These are phyloP conservation scores for Coleophoma eucalyptorum DNA, from an alignment of 2,329 filamentous ascomycete genomes.

Conservation along the genomic window DNA sequence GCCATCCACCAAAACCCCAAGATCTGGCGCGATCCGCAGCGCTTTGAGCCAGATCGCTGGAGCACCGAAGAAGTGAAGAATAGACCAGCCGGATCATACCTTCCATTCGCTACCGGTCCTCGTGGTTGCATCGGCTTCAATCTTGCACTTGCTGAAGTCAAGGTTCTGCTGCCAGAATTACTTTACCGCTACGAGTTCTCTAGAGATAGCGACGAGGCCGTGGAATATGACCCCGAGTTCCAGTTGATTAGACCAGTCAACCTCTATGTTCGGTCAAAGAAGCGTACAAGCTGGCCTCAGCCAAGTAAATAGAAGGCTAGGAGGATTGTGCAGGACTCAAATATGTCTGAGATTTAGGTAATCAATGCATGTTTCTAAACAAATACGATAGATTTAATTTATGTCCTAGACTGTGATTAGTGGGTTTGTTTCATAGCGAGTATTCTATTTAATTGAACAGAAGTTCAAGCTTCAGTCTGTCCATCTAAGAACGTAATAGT, in stretches of 20 bases:
- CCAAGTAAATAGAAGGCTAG: background rate
- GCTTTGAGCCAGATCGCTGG: constrained; percentile 18
- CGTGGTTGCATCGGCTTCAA: constrained; percentile 36
- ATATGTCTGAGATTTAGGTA: background rate
- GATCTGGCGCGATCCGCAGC: constrained; percentile 12
- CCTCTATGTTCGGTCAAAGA: constrained; percentile 24
- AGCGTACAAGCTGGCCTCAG: constrained; percentile 14
- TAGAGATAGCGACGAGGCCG: constrained; percentile 25
- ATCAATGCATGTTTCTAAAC: no score
- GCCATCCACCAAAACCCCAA: constrained; percentile 18
- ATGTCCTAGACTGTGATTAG: no score
- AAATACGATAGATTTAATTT: no score
- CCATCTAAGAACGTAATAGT: no score
- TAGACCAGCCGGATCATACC: constrained; percentile 21
- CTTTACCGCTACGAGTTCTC: constrained; percentile 32
- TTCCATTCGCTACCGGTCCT: constrained; percentile 32
- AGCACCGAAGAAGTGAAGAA: constrained; percentile 12
- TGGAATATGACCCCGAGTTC: constrained; percentile 36
- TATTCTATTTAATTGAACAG: no score
- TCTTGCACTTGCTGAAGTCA: constrained; percentile 34
- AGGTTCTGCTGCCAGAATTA: constrained; percentile 32
- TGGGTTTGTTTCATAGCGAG: no score
- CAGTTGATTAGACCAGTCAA: constrained; percentile 35
- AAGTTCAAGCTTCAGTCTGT: no score
- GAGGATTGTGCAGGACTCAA: background rate